Evolutionary conservation across 148 eudicot genomes (phyloP).

Genomic region (Persicaria tinctoria): DNA sequence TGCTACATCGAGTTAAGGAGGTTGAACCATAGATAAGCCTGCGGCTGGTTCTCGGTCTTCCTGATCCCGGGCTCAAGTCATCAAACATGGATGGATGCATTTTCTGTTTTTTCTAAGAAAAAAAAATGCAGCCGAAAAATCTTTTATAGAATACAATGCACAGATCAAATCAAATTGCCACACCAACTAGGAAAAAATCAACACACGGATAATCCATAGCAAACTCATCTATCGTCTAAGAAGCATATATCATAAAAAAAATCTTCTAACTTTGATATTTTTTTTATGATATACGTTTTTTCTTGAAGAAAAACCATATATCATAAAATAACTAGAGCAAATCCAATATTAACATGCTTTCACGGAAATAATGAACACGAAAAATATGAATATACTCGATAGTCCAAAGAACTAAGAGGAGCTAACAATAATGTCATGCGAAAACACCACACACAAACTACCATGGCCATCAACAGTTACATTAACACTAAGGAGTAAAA

Average conservation of each 20-base stretch:
- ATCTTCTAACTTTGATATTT: background rate
- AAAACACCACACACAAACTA: background rate
- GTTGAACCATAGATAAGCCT: constrained; percentile 35
- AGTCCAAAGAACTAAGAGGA: background rate
- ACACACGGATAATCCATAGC: background rate
- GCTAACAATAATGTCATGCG: no score
- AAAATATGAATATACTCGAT: background rate
- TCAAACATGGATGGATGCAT: constrained; percentile 82
- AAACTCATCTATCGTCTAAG: background rate
- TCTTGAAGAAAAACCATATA: no score
- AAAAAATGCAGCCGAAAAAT: background rate
- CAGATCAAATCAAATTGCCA: background rate
- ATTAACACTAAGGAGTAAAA: background rate
- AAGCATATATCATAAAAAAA: background rate
- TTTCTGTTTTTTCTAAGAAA: constrained; percentile 52
- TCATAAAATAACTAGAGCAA: background rate
- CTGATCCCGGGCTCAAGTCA: constrained; percentile 26
- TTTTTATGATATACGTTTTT: no score
- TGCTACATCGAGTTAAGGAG: constrained; percentile 6
- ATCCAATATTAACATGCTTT: background rate
- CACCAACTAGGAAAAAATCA: background rate
- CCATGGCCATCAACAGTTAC: background rate
- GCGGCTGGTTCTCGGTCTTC: constrained; percentile 43
- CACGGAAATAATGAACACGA: background rate
- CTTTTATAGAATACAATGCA: background rate